Evolutionary conservation across 2,329 filamentous ascomycete genomes (phyloP).

Genomic region (Phialophora chinensis): DNA sequence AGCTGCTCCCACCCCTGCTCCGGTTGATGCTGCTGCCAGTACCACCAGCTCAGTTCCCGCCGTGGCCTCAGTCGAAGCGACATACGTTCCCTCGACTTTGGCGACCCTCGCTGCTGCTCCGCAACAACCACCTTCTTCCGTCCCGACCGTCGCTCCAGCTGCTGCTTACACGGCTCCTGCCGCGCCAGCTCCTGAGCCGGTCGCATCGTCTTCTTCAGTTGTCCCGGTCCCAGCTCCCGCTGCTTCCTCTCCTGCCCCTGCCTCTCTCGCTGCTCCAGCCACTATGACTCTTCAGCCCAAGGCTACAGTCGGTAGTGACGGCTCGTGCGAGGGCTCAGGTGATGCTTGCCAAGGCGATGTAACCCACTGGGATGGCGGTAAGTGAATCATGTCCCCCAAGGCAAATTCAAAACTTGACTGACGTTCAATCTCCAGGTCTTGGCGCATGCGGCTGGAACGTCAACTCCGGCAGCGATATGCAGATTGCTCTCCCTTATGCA

Average conservation of each 20-base stretch:
- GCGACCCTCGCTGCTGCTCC: conserved; percentile 25
- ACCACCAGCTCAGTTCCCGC: conserved; percentile 21
- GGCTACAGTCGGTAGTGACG: conserved; percentile 29
- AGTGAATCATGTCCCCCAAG: background rate
- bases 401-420: background rate
- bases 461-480: conserved; percentile 60
- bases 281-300: conserved; percentile 18
- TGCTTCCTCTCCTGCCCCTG: conserved; percentile 8
- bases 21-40: conserved; percentile 5
- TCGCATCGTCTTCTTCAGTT: conserved; percentile 16
- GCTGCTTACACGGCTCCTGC: conserved; percentile 33
- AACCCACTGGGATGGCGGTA: conserved; percentile 74
- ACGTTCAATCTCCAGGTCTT: conserved; percentile 44
- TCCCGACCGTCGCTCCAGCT: conserved; percentile 15
- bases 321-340: conserved; percentile 43
- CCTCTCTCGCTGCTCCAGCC: conserved; percentile 15
- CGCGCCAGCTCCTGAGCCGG: conserved; percentile 40
- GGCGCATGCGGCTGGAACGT: conserved; percentile 72
- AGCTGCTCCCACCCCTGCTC: conserved; percentile 19
- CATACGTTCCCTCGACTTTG: background rate
- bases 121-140: conserved; percentile 20
- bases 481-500: conserved; percentile 70
- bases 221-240: conserved; percentile 2
- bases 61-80: background rate
- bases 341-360: conserved; percentile 64